Base-by-base conservation (phyloP, 73 alveolate species). In the Paramecium caudatum region DNA sequence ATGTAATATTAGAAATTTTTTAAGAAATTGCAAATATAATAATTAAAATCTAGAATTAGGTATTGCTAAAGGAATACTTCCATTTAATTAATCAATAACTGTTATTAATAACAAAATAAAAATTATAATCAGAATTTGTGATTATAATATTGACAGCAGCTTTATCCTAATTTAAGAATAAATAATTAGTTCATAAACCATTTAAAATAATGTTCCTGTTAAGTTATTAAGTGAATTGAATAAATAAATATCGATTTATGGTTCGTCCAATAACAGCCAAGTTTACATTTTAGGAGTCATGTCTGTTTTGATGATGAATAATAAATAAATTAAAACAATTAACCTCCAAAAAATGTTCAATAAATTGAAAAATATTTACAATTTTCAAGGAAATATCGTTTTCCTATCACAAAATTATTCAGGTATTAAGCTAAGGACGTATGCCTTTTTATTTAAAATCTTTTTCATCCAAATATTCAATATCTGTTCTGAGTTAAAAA, bases 221-320 rank as follows among this genome's bases (percentile, higher is more conserved):
- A 10, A 27, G 9, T 16, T 55, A 25, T 27, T 6, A 55, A 55
- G 16, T 21, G 23, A 55, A 55, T 55, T 55, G 3, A 23, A 27
- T 21, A 43, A 55, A 55, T 2, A 55, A 55, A 27, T 55, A 10
- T 23, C 30, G 46, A 55, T 2, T 10, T 7, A 55, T 27, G 45
- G 30, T 27, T 27, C 23, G 46, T 6, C 80, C 30, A 2, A 27
- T 55, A 10, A 55, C 23, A 27, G 9, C 13, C n/a, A 27, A 55
- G 30, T 55, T 55, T 55, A 55, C 23, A 55, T 55, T 55, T 55
- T n/a, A n/a, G 80, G 80, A 1, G 80, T 55, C 41, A 55, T 55
- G 80, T 55, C 80, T 0, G 30, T 55, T 19, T 55, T 55, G 30
- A 55, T 55, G 80, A 27, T 55, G 3, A 23, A 43, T 10, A 6